Base-by-base conservation (phyloP, 805 yeast genomes). In the Yamadazyma phyllophila region DNA sequence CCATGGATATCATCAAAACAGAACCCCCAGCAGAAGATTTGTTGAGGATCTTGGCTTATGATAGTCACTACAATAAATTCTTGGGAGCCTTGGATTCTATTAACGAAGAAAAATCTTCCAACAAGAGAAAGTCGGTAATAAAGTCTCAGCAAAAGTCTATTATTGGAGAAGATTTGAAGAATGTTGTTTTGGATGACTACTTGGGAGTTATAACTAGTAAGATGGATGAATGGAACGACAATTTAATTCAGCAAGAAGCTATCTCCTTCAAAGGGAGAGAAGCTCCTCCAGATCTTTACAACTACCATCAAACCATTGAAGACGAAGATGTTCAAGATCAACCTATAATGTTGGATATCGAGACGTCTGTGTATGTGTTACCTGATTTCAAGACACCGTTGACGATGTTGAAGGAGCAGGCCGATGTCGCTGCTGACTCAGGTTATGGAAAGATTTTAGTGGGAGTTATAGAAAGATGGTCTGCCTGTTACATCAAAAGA, bases 361-460 rank as follows among this genome's bases (percentile, higher is more conserved):
- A 62, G 46, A 78, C 81, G 11, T 69, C 78, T 12, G 73, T 69
- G 2, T 73, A 73, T 41, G 88, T 83, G 20, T 67, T 89, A 45
- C 88, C 88, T 45, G 94, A 89, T 45, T 85, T 89, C 43, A 84
- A 82, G 49, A 83, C 85, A 4, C 83, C 90, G 26, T 82, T 87
- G 61, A 81, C 86, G 50, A 85, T 89, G 83, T 80, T 89, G 47
- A 82, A 84, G n/a, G 96, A 89, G 59, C 96, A 90, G 62, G 83
- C 88, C 12, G 95, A 86, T 50, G 91, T 86, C 6, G 94, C 96
- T 0, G 87, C 90, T 0, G 91, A 85, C 27, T 81, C 92, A 2
- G 88, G 88, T 3, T 90, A 87, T 62, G 88, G 90, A 6, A 77
- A 83, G 51, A 85, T 89, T 24, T 70, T 89, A 29, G 82, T 83